Evolutionary conservation across 2,329 filamentous ascomycete genomes (phyloP), one percentile per base, ranked within the genome.

Genomic region (Cephalotrichum gorgonifer): DNA sequence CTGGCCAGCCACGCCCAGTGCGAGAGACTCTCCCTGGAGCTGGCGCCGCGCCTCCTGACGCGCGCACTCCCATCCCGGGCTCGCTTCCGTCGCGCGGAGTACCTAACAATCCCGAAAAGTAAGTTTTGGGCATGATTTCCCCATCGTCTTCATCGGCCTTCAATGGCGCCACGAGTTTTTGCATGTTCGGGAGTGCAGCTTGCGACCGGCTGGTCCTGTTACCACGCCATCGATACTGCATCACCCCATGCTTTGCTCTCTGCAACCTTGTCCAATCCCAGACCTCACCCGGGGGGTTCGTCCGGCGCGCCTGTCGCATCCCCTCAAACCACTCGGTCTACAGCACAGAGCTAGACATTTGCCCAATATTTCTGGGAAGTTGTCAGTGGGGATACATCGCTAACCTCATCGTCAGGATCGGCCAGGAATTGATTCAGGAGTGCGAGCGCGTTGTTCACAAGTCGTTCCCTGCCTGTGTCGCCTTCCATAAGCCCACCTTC

Each of bases 401-500:
- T 62, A 57, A 63, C 56, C 52, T 48, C 30, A 39, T 41, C 8
- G 30, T 46, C 56, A 71, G 68, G 55, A 61, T 81, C 47, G 78
- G 75, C 8, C 76, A 77, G 47, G 77, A 81, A 59, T 66, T 79
- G 53, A 67, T 79, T 53, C 64, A 70, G 54, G 77, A 81, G 64
- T 79, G 76, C 60, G 77, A 81, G 63, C 71, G 76, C 51, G 75
- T 80, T 58, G 74, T 81, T 57, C 73, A 71, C 56, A 80, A 78
- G 67, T 78, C 76, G 14, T 71, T 80, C 56, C 77, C 77, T 35
- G 75, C 77, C 53, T 80, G 76, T 58, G 75, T 81, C 39, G 77
- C 76, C 57, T 81, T 81, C 59, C 77, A 81, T 66, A 80, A 79
- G 64, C 76, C 77, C 7, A 76, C 76, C 2, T 80, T 80, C 61